Evolutionary conservation across 192 early-diverging fungal genomes (phyloP).

Genomic region (Neocallimastix lanati): DNA sequence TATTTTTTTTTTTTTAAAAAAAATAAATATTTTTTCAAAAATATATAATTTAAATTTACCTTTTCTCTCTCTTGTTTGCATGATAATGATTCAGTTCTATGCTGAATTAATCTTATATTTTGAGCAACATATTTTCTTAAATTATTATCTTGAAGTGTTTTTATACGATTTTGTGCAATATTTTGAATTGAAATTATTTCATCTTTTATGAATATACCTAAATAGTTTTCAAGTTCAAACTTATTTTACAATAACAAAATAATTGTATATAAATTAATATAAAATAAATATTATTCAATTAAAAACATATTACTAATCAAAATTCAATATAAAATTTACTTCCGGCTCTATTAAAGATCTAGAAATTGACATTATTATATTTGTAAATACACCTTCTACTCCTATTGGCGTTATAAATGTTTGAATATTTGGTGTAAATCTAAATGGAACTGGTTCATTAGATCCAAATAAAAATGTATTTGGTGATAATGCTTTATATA

Average conservation of each 20-base stretch:
- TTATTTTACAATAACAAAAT: no score
- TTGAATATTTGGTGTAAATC: constrained; percentile 94
- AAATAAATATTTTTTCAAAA: no score
- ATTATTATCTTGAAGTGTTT: constrained; percentile 35
- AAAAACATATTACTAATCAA: no score
- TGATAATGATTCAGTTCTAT: constrained; percentile 44
- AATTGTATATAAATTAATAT: no score
- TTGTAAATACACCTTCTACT: constrained; percentile 80
- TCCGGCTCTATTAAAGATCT: constrained; percentile 66
- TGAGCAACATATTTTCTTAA: constrained; percentile 45
- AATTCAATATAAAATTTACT: constrained; percentile 11
- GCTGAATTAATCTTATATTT: constrained; percentile 54
- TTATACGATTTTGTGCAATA: constrained; percentile 24
- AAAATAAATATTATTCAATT: no score
- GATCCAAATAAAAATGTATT: constrained; percentile 27
- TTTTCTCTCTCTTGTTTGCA: constrained; percentile 58
- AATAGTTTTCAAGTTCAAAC: constrained; percentile 79
- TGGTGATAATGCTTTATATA: constrained; percentile 12
- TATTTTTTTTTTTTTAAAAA: no score
- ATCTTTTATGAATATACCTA: constrained; percentile 87
- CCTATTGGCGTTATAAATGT: constrained; percentile 83
- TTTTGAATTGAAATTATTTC: constrained; percentile 70
- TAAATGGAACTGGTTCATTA: constrained; percentile 85
- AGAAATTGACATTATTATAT: constrained; percentile 64
- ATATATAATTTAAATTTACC: no score